Base-by-base conservation (phyloP, 2,329 filamentous ascomycete species). In the Cordyceps cicadae region DNA sequence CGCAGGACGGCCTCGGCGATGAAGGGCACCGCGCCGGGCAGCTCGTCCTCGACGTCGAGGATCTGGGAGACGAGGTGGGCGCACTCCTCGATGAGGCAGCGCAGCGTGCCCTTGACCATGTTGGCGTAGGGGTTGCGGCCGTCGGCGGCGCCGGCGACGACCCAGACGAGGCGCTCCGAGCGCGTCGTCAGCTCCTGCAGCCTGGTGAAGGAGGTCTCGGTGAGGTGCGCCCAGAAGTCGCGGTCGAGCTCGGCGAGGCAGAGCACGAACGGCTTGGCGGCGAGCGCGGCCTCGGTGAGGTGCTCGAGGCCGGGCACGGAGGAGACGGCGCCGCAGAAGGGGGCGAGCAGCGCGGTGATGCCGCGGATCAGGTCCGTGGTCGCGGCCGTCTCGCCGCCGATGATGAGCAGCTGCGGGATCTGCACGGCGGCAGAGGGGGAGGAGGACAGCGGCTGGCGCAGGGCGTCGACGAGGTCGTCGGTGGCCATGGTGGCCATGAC, bases 81-180 rank as follows among this genome's bases (percentile, higher is more conserved):
- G n/a, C 39, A 55, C 34, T 55, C 53, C 4, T 55, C 53, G 4
- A 55, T 43, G 2, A 55, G 26, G n/a, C 53, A 55, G 14, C 53
- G 53, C 17, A 55, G 53, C 6, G 53, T 55, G 24, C 53, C 53
- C 26, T 55, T 55, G 41, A 55, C 46, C 53, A 55, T 55, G 26
- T 55, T 55, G 24, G 53, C 53, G 24, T 55, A 55, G 2, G 53
- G 53, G n/a, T 55, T 55, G 24, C 53, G 41, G 2, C 53, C 39
- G 24, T 2, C 21, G 19, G 53, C 24, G 2, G 53, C 9, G 2
- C 53, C 53, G 5, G 53, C 46, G 5, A 55, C 53, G 2, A 55
- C 53, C 53, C 53, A 55, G 3, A 55, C 8, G 5, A 55, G 39
- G 7, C 41, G 39, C 19, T 55, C 43, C 0, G 53, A 55, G 24